Conservation (phyloP, 1,139 yeast species). For the Yamadazyma dushanensis region DNA sequence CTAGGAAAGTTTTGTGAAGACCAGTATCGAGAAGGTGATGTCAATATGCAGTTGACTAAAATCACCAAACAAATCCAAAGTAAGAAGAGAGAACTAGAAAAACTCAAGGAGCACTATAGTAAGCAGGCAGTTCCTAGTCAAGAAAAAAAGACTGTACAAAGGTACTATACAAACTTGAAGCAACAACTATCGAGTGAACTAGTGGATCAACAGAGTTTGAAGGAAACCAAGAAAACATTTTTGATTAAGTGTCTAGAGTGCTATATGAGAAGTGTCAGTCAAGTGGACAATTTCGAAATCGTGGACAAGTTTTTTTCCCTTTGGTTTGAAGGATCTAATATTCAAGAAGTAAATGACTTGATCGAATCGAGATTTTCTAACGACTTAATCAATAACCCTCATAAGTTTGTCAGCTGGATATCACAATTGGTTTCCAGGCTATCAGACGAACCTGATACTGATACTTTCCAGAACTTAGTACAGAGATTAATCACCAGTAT, state of each 20-base stretch:
- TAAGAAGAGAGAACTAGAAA: conserved; percentile 47
- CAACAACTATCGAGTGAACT: conserved; percentile 51
- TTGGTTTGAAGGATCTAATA: conserved; percentile 70
- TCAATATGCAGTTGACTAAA: conserved; percentile 46
- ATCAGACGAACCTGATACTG: conserved; percentile 38
- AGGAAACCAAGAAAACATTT: conserved; percentile 41
- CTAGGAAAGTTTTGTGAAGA: conserved; percentile 77
- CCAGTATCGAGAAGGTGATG: conserved; percentile 51
- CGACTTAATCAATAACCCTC: conserved; percentile 44
- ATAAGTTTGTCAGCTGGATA: conserved; percentile 74
- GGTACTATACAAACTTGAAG: conserved; percentile 49
- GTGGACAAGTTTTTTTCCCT: conserved; percentile 78
- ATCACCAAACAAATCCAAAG: conserved; percentile 36
- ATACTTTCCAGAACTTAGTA: conserved; percentile 57
- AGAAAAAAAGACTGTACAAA: conserved; percentile 49
- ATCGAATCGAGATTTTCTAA: conserved; percentile 31
- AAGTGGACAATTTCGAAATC: conserved; percentile 55
- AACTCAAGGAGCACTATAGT: conserved; percentile 45
- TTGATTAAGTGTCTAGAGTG: conserved; percentile 57
- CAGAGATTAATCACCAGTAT: conserved; percentile 50
- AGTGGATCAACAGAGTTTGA: conserved; percentile 42
- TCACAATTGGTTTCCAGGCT: conserved; percentile 81
- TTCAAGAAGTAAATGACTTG: conserved; percentile 37
- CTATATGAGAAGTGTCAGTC: conserved; percentile 55
- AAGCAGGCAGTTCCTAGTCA: conserved; percentile 34